These are phyloP conservation scores for Didymella exigua DNA, from an alignment of 2,329 filamentous ascomycete genomes.

Conservation along the genomic window DNA sequence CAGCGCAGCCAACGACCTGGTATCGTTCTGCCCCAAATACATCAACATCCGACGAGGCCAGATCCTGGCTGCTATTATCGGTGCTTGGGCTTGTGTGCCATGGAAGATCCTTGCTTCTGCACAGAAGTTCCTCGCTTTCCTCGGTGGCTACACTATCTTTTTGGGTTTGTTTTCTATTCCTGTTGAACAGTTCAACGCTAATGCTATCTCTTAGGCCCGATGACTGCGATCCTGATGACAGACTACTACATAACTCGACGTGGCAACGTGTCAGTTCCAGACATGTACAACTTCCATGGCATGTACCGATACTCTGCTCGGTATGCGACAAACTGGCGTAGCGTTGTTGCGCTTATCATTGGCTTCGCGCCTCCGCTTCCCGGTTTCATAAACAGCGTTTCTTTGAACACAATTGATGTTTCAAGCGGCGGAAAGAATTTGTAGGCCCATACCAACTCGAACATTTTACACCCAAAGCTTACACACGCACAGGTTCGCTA, in stretches of 20 bases:
- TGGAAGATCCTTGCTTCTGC: conserved; percentile 47
- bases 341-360: conserved; percentile 31
- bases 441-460: conserved; percentile 15
- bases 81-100: conserved; percentile 47
- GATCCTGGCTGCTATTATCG: conserved; percentile 45
- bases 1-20: conserved; percentile 33
- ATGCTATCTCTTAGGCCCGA: no score
- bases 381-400: conserved; percentile 32
- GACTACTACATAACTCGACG: conserved; percentile 35
- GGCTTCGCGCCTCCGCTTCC: conserved; percentile 32
- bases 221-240: conserved; percentile 31
- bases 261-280: conserved; percentile 30
- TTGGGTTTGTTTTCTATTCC: no score
- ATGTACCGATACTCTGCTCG: conserved; percentile 33
- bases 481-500: conserved; percentile 33
- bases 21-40: conserved; percentile 29
- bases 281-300: conserved; percentile 35
- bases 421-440: conserved; percentile 31
- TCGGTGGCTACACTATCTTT: conserved; percentile 36
- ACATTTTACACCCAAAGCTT: not conserved
- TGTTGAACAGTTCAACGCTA: no score
- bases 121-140: conserved; percentile 46
- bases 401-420: conserved; percentile 22
- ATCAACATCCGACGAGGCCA: conserved; percentile 39
- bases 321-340: conserved; percentile 32